Evolutionary conservation across 2,329 filamentous ascomycete species (phyloP), one percentile per base, ranked within the genome.

Genomic region (Trichothecium roseum): DNA sequence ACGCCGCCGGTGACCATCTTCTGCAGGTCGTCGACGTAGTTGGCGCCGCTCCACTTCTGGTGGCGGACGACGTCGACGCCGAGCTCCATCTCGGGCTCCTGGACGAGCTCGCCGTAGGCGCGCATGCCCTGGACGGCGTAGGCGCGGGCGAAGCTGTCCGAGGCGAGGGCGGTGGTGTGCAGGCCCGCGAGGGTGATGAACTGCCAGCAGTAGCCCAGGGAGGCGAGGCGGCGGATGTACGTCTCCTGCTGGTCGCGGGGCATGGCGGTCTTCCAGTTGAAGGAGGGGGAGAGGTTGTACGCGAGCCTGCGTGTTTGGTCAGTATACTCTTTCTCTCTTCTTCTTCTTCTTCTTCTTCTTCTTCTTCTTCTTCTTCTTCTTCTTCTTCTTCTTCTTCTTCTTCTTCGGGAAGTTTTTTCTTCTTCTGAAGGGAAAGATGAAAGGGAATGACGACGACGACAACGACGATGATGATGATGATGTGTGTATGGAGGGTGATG

Each of bases 261-360:
- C 88, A 95, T 95, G 50, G 89, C 91, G 39, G 87, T 74, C 71
- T 96, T 96, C 91, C 91, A 98, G 77, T 98, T 98, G 81, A 98
- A 98, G 4, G 87, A 94, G 20, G 91, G 91, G 0, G 87, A 95
- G 45, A 98, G 81, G 71, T 98, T 98, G 71, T 98, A 98, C 5
- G 91, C 83, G 40, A 98, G 82, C 59, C 84, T 91, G 46, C 16
- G 28, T 4, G 5, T 8, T 28, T 32, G 31, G 36, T 42, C 18
- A 41, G 24, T 28, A 37, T 22, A 32, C 40, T 50, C 41, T 43
- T 33, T 26, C 9, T 20, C 12, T 17, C 18, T 28, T 37, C 14
- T 37, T 24, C 18, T 12, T 20, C 17, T n/a, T n/a, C n/a, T n/a
- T n/a, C n/a, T n/a, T n/a, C n/a, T n/a, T n/a, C n/a, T n/a, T n/a